Percentiles rank a stretch among this genome's conserved stretches.
Evolutionary conservation across 2,329 filamentous ascomycete genomes (phyloP).

Genomic region (Verticillium zaregamsianum): DNA sequence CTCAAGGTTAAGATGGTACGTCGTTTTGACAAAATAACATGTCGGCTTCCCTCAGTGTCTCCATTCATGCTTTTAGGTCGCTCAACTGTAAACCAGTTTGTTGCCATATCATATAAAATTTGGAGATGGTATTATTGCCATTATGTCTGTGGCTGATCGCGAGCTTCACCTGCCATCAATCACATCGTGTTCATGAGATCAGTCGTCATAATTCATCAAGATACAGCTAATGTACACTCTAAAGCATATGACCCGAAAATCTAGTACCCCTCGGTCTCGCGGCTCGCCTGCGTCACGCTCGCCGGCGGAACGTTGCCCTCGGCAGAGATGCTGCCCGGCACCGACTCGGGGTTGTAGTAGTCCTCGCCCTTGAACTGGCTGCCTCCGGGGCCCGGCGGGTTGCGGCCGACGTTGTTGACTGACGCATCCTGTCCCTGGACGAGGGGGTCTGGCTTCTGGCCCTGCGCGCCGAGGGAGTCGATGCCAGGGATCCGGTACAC

Average conservation of each 20-base stretch:
- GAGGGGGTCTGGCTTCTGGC: conserved; percentile 7
- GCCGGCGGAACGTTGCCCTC: conserved; percentile 35
- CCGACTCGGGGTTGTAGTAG: conserved; percentile 34
- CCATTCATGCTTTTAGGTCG: too few species aligned
- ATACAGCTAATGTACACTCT: background rate
- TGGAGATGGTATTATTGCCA: too few species aligned
- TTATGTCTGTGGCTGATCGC: too few species aligned
- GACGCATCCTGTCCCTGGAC: conserved; percentile 30
- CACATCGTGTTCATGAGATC: too few species aligned
- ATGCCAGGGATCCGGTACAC: conserved; percentile 1
- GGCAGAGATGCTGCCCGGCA: conserved; percentile 28
- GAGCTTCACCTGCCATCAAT: too few species aligned
- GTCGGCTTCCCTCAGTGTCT: too few species aligned
- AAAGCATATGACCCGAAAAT: background rate
- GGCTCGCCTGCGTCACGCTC: conserved; percentile 33
- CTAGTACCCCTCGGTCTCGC: conserved; percentile 17
- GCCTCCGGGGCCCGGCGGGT: conserved; percentile 29
- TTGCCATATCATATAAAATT: too few species aligned
- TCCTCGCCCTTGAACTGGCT: conserved; percentile 34
- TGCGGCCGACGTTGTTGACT: conserved; percentile 32
- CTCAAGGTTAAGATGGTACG: too few species aligned
- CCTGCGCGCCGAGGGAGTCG: conserved; percentile 1
- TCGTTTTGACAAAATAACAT: too few species aligned
- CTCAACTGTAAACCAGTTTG: too few species aligned
- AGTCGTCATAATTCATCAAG: background rate